A percentile compares a stretch with the other conserved stretches of the same genome.
phyloP scores from a whole-genome alignment of 176 grass and related monocot genomes.

The Oryza longistaminata region DNA sequence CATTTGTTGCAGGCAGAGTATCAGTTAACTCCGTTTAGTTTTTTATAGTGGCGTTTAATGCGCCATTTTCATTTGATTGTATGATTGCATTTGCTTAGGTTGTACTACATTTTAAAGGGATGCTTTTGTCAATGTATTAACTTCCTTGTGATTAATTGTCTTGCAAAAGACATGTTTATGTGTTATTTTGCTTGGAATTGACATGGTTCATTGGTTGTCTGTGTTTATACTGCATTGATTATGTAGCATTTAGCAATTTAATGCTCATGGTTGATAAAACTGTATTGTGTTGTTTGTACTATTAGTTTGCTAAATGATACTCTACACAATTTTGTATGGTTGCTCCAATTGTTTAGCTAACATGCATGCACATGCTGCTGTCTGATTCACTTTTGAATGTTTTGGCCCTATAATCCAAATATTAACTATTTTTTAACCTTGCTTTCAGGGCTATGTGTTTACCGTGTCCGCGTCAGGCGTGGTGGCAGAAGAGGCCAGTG shows the following conservation, averaged over 20 bases:
- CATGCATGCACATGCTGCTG: background rate
- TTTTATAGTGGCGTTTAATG: background rate
- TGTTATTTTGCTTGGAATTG: background rate
- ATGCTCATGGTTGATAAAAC: background rate
- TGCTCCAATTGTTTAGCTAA: background rate
- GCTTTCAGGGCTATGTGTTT: conserved; percentile 58
- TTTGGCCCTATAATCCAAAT: background rate
- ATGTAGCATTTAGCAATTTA: background rate
- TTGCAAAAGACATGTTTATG: background rate
- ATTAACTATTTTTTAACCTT: background rate
- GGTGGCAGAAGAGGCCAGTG: conserved; percentile 89
- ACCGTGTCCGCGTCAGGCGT: conserved; percentile 58
- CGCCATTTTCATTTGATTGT: too few species aligned
- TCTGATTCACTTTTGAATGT: background rate
- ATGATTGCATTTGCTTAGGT: too few species aligned
- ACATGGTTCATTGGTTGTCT: background rate
- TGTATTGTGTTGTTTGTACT: background rate
- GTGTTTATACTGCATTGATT: background rate
- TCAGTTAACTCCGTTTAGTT: background rate
- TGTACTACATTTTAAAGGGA: too few species aligned
- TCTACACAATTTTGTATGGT: background rate
- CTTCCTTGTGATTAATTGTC: too few species aligned
- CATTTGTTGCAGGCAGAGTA: background rate
- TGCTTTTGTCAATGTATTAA: too few species aligned
- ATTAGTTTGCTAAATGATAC: background rate